Conservation (phyloP, 2,329 filamentous ascomycete species). For the Pyricularia grisea region DNA sequence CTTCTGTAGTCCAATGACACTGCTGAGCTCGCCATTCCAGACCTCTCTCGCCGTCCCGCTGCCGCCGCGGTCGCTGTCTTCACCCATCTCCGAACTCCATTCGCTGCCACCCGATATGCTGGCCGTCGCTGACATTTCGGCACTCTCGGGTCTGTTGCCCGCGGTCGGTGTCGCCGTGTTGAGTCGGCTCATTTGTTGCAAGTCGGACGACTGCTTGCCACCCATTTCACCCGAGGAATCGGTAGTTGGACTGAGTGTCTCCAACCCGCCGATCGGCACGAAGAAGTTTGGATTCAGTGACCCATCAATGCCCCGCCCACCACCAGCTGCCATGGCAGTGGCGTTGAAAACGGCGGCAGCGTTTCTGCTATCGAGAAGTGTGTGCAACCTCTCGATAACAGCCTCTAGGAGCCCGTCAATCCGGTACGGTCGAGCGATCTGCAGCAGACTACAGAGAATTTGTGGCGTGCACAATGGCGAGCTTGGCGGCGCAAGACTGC, state of each 20-base stretch:
- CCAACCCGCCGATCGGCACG: constrained; percentile 36
- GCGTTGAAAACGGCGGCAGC: constrained; percentile 97
- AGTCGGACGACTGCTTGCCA: constrained; percentile 4
- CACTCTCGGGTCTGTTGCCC: constrained; percentile 29
- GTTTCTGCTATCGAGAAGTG: constrained; percentile 83
- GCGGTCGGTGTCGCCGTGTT: constrained; percentile 29
- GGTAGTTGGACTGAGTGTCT: constrained; percentile 23
- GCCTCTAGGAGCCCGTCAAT: constrained; percentile 88
- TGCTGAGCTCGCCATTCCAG: constrained; percentile 75
- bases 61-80: constrained; percentile 31
- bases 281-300: constrained; percentile 55
- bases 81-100: constrained; percentile 44
- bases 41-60: constrained; percentile 43
- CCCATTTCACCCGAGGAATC: constrained; percentile 17
- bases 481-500: constrained; percentile 66
- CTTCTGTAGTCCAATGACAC: constrained; percentile 93
- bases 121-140: constrained; percentile 38
- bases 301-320: constrained; percentile 72
- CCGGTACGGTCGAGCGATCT: constrained; percentile 87
- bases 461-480: constrained; percentile 85
- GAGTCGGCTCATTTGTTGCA: constrained; percentile 31
- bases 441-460: constrained; percentile 88
- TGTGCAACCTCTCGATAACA: constrained; percentile 82
- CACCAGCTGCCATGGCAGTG: constrained; percentile 93
- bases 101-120: constrained; percentile 47